Percentiles rank a stretch among this genome's conserved stretches.
Evolutionary conservation across 169 alveolate species (phyloP).

Genomic region (Plasmodium vivax): DNA sequence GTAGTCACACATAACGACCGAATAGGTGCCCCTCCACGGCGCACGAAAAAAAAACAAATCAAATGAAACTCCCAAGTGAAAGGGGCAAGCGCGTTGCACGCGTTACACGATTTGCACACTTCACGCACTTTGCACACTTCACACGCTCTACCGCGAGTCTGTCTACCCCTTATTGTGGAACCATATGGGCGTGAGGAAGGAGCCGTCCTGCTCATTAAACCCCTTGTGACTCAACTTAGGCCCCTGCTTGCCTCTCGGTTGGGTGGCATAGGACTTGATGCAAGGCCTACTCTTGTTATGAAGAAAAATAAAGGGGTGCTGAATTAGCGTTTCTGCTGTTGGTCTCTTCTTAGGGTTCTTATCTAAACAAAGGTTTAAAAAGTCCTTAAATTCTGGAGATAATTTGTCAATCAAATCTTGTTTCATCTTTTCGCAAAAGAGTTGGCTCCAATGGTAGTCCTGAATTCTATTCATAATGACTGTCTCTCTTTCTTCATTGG

Average conservation of each 20-base stretch:
- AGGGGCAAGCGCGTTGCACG: neutral
- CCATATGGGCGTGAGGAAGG: constrained; percentile 69
- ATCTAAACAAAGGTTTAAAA: constrained; percentile 81
- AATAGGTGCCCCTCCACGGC: neutral
- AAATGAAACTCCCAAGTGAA: neutral
- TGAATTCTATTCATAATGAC: constrained; percentile 80
- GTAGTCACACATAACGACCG: neutral
- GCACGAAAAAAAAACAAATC: neutral
- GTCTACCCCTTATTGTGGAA: constrained; percentile 51
- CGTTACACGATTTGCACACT: neutral
- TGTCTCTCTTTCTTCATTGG: constrained; percentile 80
- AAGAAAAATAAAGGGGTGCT: constrained; percentile 81
- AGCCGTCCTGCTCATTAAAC: constrained; percentile 72
- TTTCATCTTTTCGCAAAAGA: constrained; percentile 70
- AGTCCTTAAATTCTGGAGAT: constrained; percentile 78
- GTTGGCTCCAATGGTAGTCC: constrained; percentile 78
- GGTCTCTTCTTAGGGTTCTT: constrained; percentile 82
- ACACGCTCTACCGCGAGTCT: neutral
- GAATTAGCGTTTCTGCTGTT: constrained; percentile 75
- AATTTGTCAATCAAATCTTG: constrained; percentile 65
- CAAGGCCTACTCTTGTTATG: constrained; percentile 78
- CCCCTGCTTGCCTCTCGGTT: constrained; percentile 75
- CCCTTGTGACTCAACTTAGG: constrained; percentile 63
- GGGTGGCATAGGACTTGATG: constrained; percentile 77
- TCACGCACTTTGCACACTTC: neutral